A percentile compares a stretch with the other conserved stretches of the same genome.
Evolutionary conservation across 257 asterid genomes (phyloP).

Genomic region (Pogostemon cablin): DNA sequence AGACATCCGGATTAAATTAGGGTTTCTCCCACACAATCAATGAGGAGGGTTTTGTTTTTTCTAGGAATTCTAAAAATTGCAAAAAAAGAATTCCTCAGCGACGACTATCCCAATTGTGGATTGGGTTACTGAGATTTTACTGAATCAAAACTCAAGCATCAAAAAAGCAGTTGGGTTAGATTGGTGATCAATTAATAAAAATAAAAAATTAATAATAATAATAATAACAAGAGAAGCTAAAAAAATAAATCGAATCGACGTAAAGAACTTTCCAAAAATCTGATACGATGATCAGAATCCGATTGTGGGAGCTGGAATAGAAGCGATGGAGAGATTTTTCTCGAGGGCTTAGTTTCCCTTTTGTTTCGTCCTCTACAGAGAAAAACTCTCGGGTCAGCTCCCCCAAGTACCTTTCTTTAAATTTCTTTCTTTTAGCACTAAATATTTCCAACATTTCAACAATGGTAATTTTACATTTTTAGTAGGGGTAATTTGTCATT

Average conservation of each 20-base stretch:
- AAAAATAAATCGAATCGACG: constrained; percentile 30
- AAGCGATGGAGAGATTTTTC: constrained; percentile 31
- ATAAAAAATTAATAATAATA: not conserved
- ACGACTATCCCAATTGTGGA: constrained; percentile 7
- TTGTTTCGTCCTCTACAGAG: constrained; percentile 15
- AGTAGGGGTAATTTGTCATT: not conserved
- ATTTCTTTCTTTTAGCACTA: constrained; percentile 25
- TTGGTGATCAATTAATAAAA: constrained; percentile 17
- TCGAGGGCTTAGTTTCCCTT: constrained; percentile 13
- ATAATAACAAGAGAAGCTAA: not conserved
- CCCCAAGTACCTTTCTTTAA: constrained; percentile 26
- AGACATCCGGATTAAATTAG: constrained; percentile 41
- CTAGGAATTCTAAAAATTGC: constrained; percentile 17
- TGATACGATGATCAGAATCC: constrained; percentile 25
- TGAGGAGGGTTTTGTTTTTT: constrained; percentile 15
- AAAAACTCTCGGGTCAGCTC: constrained; percentile 27
- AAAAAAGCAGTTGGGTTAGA: constrained; percentile 15
- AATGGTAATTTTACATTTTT: not conserved
- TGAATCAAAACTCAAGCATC: constrained; percentile 28
- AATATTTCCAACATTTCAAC: constrained; percentile 29
- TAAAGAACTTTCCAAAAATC: constrained; percentile 36
- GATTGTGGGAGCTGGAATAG: constrained; percentile 33
- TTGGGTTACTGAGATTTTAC: constrained; percentile 19
- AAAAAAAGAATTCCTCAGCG: not conserved
- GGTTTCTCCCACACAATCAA: constrained; percentile 16